These are phyloP conservation scores for Heliamphora exappendiculata DNA, from an alignment of 148 eudicot genomes.

Conservation along the genomic window DNA sequence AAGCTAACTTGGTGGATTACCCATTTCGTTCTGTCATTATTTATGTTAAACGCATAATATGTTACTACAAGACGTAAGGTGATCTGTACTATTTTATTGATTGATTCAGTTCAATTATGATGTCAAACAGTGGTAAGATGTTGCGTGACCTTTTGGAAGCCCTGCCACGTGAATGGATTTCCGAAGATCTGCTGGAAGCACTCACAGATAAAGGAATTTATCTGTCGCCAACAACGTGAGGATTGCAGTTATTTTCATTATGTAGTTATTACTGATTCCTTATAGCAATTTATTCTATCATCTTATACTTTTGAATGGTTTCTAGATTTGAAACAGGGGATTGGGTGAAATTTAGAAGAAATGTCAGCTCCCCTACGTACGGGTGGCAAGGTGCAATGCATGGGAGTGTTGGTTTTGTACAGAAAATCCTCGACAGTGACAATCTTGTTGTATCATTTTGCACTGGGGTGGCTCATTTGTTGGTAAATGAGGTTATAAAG, in stretches of 20 bases:
- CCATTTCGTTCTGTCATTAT: not conserved
- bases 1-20: constrained; percentile 15
- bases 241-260: not conserved
- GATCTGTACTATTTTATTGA: not conserved
- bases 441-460: constrained; percentile 76
- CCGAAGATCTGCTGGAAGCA: constrained; percentile 83
- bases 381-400: constrained; percentile 92
- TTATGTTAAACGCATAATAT: not conserved
- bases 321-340: constrained; percentile 72
- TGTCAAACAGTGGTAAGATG: constrained; percentile 68
- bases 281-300: not conserved
- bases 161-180: constrained; percentile 92
- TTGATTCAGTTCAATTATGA: not conserved
- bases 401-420: constrained; percentile 83
- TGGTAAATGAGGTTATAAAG: constrained; percentile 70
- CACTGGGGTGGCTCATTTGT: constrained; percentile 67
- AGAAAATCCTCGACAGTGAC: constrained; percentile 66
- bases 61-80: not conserved
- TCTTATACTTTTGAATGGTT: constrained; percentile 8
- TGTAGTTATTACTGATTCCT: not conserved
- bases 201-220: constrained; percentile 59
- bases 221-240: constrained; percentile 82
- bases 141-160: constrained; percentile 78
- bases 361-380: constrained; percentile 45
- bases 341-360: constrained; percentile 83